A percentile compares a stretch with the other conserved stretches of the same genome.
Evolutionary conservation across 2,329 filamentous ascomycete species (phyloP).

Genomic region (Cladophialophora immunda): DNA sequence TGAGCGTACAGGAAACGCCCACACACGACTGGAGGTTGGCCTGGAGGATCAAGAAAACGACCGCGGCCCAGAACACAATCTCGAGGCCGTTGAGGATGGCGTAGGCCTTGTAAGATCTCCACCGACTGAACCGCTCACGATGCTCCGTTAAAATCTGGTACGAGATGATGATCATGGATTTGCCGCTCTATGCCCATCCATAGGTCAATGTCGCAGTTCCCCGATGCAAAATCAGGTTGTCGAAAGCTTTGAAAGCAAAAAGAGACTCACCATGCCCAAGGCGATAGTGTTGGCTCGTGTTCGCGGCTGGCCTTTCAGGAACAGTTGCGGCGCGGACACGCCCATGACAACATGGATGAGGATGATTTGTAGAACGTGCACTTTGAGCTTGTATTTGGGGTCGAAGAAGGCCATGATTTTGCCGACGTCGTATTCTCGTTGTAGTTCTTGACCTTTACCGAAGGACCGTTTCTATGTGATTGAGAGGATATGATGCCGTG

Average conservation of each 20-base stretch:
- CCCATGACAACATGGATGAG: slow-evolving; percentile 21
- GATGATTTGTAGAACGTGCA: slow-evolving; percentile 26
- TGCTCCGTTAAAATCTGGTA: slow-evolving; percentile 25
- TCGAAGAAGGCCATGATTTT: slow-evolving; percentile 20
- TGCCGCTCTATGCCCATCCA: slow-evolving; percentile 12
- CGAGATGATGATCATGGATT: slow-evolving; percentile 25
- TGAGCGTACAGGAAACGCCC: slow-evolving; percentile 15
- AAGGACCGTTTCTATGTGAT: no score
- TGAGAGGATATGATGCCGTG: no score
- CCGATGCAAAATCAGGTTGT: no score
- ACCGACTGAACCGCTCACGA: slow-evolving; percentile 3
- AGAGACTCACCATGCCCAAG: slow-evolving; percentile 22
- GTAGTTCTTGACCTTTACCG: not conserved
- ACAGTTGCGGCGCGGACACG: slow-evolving; percentile 12
- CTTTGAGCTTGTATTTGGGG: slow-evolving; percentile 18
- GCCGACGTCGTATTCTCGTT: not conserved
- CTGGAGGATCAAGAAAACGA: slow-evolving; percentile 21
- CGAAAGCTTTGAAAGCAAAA: not conserved
- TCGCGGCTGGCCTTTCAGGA: slow-evolving; percentile 25
- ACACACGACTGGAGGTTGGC: slow-evolving; percentile 19
- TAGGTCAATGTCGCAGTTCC: not conserved
- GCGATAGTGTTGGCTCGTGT: slow-evolving; percentile 24
- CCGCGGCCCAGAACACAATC: slow-evolving; percentile 20
- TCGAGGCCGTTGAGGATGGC: slow-evolving; percentile 24
- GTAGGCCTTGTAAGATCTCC: slow-evolving; percentile 16